Evolutionary conservation across 2,329 filamentous ascomycete species (phyloP), one percentile per base, ranked within the genome.

Genomic region (Neofusicoccum kwambonambiense): DNA sequence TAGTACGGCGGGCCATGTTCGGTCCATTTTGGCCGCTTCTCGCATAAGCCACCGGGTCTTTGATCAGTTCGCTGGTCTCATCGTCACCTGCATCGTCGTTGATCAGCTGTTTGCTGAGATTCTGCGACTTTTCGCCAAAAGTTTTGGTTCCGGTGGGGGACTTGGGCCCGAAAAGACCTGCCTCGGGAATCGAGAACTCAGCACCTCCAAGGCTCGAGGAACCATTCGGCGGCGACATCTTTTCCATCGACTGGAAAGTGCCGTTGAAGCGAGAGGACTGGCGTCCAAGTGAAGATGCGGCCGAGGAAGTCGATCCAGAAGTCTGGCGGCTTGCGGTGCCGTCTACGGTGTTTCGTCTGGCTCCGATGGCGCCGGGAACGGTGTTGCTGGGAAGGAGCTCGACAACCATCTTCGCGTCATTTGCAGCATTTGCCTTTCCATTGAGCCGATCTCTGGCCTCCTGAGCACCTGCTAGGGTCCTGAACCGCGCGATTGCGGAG

Each of bases 21-120:
- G 85, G 81, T 1, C 70, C 71, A 52, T 77, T 72, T 44, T 80
- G 78, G 9, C 88, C 89, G 71, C 88, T 91, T 71, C 93, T 89
- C 9, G 90, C 91, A 72, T 89, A 92, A 8, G 86, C 88, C 39
- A 90, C 81, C 0, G 90, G 87, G 63, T 92, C 88, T 65, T 89
- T 89, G 51, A 92, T 81, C n/a, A 93, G 81, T 69, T 89, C 85
- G 39, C 84, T 86, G 2, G 90, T 90, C 73, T 92, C 90, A 57
- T 92, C 90, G 68, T 90, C 87, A 34, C 86, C 87, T 15, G 84
- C 83, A 71, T 89, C 86, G 70, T 90, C 86, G 68, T 86, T 89
- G 76, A 93, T 93, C 58, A 92, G 80, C 2, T 87, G 86, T 76
- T 92, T 92, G 69, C 90, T 89, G 78, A 77, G 63, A 50, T 77